Evolutionary conservation across 148 eudicot species (phyloP).

Genomic region (Dysphania ambrosioides): DNA sequence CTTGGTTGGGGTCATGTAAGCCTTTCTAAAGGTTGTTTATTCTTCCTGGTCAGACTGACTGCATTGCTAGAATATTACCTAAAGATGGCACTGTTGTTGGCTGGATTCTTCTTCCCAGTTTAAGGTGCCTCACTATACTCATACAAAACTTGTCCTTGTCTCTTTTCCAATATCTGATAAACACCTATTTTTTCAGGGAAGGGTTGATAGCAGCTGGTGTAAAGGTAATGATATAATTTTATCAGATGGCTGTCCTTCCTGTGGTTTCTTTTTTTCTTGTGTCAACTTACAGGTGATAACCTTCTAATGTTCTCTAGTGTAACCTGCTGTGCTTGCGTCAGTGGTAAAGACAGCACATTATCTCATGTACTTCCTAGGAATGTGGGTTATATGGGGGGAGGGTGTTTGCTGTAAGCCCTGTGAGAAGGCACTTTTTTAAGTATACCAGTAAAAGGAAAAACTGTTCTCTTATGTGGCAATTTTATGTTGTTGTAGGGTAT

Average conservation of each 20-base stretch:
- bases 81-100: conserved; percentile 57
- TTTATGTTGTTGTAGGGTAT: conserved; percentile 43
- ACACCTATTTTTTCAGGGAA: conserved; percentile 38
- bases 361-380: neutral
- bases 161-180: neutral
- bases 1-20: neutral
- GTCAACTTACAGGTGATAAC: neutral
- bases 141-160: neutral
- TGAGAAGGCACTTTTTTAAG: neutral
- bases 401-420: neutral
- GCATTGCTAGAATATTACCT: conserved; percentile 83
- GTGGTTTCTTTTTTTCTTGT: neutral
- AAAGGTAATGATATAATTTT: conserved; percentile 34
- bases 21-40: conserved; percentile 9
- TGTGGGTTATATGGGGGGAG: neutral
- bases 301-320: neutral
- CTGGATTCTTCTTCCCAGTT: conserved; percentile 81
- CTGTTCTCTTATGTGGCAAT: neutral
- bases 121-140: conserved; percentile 47
- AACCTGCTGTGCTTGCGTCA: neutral
- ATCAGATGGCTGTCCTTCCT: neutral
- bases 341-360: neutral
- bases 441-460: neutral
- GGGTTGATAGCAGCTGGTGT: conserved; percentile 47
- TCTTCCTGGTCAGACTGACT: conserved; percentile 59